A percentile compares a stretch with the other conserved stretches of the same genome.
phyloP scores from a whole-genome alignment of 768 basidiomycete genomes.

The Lactarius trivialis region DNA sequence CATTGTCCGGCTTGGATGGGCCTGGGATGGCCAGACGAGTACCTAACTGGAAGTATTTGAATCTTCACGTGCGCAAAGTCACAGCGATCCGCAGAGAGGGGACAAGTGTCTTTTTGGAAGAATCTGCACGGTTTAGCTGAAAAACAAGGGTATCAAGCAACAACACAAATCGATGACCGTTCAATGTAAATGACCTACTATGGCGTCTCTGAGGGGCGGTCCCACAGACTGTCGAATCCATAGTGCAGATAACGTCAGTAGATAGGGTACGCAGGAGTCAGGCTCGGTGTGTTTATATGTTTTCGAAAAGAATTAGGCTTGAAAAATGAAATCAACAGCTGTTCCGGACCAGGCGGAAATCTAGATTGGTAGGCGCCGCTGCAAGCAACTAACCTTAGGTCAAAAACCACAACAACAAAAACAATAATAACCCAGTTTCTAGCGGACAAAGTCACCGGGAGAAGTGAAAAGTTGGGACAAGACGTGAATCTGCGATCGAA shows the following conservation, averaged over 20 bases:
- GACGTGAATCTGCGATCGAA: conserved; percentile 9
- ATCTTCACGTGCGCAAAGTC: conserved; percentile 23
- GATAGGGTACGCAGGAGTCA: conserved; percentile 5
- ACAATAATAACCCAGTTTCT: conserved; percentile 11
- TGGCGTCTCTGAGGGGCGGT: conserved; percentile 15
- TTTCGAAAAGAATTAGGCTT: conserved; percentile 14
- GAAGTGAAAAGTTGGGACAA: background rate
- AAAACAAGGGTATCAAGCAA: background rate
- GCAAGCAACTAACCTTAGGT: conserved; percentile 2
- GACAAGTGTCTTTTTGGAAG: conserved; percentile 19
- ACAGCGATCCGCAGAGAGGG: conserved; percentile 22
- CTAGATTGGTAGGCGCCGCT: conserved; percentile 16
- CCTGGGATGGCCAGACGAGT: background rate
- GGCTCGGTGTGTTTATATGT: conserved; percentile 17
- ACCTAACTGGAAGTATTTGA: conserved; percentile 10
- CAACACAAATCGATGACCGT: background rate
- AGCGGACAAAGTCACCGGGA: conserved; percentile 3
- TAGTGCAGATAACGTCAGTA: background rate
- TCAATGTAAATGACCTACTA: conserved; percentile 7
- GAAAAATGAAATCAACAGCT: conserved; percentile 20
- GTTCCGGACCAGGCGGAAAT: conserved; percentile 17
- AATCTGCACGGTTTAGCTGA: conserved; percentile 22
- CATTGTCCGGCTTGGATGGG: background rate
- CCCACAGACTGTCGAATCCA: background rate
- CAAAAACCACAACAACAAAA: conserved; percentile 8